Conservation (phyloP, 2,329 filamentous ascomycete species). For the Trichoderma sp. region DNA sequence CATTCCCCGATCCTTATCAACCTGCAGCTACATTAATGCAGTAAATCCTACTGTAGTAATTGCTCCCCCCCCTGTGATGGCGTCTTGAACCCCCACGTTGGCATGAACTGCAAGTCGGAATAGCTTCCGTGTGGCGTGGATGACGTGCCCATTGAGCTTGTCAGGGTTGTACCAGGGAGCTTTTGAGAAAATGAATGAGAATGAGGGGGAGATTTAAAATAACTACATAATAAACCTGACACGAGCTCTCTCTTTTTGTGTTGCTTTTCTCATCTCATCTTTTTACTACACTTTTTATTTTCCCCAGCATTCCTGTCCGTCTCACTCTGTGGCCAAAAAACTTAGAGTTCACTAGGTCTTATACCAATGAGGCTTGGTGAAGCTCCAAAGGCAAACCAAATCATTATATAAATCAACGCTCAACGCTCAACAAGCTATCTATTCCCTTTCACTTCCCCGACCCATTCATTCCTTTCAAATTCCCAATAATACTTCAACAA, state of each 20-base stretch:
- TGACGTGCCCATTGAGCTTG: neutral
- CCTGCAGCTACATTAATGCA: neutral
- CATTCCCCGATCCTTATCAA: neutral
- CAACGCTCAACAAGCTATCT: neutral
- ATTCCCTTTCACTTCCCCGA: neutral
- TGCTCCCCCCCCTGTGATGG: neutral
- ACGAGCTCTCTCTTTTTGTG: neutral
- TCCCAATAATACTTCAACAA: too few species aligned
- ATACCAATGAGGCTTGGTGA: neutral
- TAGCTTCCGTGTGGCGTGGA: neutral
- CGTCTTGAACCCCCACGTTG: neutral
- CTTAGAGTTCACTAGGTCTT: constrained; percentile 12
- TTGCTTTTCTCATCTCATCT: neutral
- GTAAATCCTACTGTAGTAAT: neutral
- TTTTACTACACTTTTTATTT: neutral
- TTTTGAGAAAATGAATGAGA: neutral
- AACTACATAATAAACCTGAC: neutral
- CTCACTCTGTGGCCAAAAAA: neutral
- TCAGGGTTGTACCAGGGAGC: neutral
- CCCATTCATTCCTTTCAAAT: neutral
- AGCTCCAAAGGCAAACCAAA: neutral
- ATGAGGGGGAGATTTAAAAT: neutral
- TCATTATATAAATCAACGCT: neutral
- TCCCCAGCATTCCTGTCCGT: neutral
- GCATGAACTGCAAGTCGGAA: neutral